These are phyloP conservation scores for Sisymbrium altissimum DNA, from an alignment of 345 rosid genomes.

Conservation along the genomic window DNA sequence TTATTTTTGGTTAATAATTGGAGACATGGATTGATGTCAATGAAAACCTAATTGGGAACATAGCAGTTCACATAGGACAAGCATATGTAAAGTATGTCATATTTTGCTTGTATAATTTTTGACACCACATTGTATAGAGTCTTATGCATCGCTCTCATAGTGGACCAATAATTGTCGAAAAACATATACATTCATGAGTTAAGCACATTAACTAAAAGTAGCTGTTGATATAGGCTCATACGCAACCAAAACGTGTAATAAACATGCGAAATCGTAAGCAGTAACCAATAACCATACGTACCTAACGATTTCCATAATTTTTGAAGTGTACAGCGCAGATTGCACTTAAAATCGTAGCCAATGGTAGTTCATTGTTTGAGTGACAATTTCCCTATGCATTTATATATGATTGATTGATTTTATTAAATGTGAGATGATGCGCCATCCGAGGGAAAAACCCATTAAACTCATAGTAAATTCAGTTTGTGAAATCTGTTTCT, in stretches of 20 bases:
- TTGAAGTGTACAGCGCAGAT: neutral
- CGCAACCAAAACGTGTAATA: neutral
- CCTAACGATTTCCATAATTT: neutral
- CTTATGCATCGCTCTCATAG: neutral
- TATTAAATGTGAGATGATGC: too few species aligned
- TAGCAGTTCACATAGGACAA: neutral
- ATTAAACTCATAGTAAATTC: too few species aligned
- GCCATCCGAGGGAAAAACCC: too few species aligned
- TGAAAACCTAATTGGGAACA: neutral
- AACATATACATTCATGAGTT: neutral
- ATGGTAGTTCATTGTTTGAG: too few species aligned
- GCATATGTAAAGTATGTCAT: neutral
- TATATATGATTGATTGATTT: too few species aligned
- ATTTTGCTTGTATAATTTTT: neutral
- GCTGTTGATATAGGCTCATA: neutral
- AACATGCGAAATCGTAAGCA: neutral
- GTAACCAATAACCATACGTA: neutral
- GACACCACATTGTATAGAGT: neutral
- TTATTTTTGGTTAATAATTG: too few species aligned
- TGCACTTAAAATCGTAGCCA: neutral
- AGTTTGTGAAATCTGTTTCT: too few species aligned
- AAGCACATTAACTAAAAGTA: neutral
- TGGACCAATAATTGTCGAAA: slow-evolving; percentile 1
- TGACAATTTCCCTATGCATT: too few species aligned
- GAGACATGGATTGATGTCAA: neutral